Base-by-base conservation (phyloP, 345 rosid species). In the Zanthoxylum bungeanum region DNA sequence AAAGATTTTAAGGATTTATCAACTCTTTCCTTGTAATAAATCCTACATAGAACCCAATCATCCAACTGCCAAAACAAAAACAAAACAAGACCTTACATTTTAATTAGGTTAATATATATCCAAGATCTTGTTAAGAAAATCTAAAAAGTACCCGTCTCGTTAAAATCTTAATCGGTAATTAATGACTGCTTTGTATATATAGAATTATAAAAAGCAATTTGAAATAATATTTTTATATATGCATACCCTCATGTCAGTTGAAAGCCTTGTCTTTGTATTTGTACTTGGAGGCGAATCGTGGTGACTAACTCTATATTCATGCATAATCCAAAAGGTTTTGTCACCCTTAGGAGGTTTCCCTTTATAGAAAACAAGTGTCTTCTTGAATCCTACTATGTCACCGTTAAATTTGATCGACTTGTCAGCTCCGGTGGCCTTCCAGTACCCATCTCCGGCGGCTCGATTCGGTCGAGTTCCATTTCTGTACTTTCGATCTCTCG, bases 241-340 rank as follows among this genome's bases (percentile, higher is more conserved):
- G 11, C 9, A 9, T 51, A 53, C 31, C 16, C 58, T 53, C 58
- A 53, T 53, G 58, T 24, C 31, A 22, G 27, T 53, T 53, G 30
- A 44, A 44, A 44, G 49, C 49, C 49, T 9, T 51, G 25, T 21
- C 25, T 25, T 21, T 3, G 16, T 57, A 5, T 25, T 21, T 3
- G 16, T 57, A 5, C 36, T 57, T 6, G 61, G 61, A 28, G 61
- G 34, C 12, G 51, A 3, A 40, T 14, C 19, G 52, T n/a, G 11
- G 52, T n/a, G 11, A 27, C 22, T 9, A 47, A 47, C 27, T 65
- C 52, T 28, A n/a, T 46, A 65, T 19, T 28, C 69, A 46, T 47
- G 69, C 69, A 65, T 65, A 9, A 65, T n/a, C 69, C 69, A 65
- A 46, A 17, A 16, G 14, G 69, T 65, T 24, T 65, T 65, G 1